Base-by-base conservation (phyloP, 805 yeast species). In the Teunomyces pallodes region DNA sequence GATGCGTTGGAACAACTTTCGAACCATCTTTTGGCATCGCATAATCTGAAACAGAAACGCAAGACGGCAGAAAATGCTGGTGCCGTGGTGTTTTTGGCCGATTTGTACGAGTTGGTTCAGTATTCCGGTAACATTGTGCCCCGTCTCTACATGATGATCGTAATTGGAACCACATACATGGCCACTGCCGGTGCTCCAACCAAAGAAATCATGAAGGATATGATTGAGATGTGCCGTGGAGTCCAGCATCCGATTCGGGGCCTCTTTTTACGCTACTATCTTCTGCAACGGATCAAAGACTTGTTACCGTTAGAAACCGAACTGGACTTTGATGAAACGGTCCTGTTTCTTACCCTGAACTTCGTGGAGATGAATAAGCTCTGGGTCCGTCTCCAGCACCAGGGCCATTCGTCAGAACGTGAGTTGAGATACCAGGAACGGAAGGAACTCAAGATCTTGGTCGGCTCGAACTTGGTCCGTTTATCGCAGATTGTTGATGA, bases 151-250 rank as follows among this genome's bases (percentile, higher is more conserved):
- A 75, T 94, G 68, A 90, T 94, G 97, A 86, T 94, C 38, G 92
- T 96, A 2, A 92, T 94, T 12, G 99, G 99, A 7, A 83, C 95
- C 0, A 90, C 89, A 2, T 90, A 87, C 69, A 83, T 92, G 85
- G 72, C 86, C 6, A 76, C 84, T 8, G 79, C 84, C 1, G 89
- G 83, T 47, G 84, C 96, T 0, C 96, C 97, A 0, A 77, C 82
- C 31, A 81, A 81, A 59, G 98, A 90, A 54, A 86, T 94, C 45
- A 80, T 92, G 82, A 88, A 87, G 65, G 99, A 94, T 63, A 86
- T 94, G 96, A 85, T 92, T 59, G 99, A 94, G 66, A 94, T 94
- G 99, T 86, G 96, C 54, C 80, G 96, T 36, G 99, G 97, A 12
- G 96, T 92, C 2, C 99, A 94, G 66, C 92, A 90, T 60, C 99